Base-by-base conservation (phyloP, 176 grass and related monocot species). In the Oryza brachyantha region DNA sequence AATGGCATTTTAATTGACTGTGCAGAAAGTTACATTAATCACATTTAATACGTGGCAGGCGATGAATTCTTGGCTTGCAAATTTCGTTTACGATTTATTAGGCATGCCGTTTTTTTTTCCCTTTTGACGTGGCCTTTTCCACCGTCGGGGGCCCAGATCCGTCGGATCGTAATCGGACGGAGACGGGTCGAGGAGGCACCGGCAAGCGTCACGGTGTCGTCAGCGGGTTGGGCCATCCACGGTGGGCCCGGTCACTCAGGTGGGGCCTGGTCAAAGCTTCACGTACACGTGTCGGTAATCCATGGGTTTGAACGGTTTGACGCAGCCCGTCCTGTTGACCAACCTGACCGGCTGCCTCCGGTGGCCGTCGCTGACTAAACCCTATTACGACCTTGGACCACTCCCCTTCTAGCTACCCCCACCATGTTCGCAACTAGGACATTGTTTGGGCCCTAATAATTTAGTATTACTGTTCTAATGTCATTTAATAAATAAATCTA, bases 311-410 rank as follows among this genome's bases (percentile, higher is more conserved):
- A 82, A 90, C 85, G 24, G 66, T 69, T 85, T 76, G 83, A 88
- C 90, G 75, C 16, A 0, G 84, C 75, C 13, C 36, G 8, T 8
- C 10, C 13, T 34, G 63, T 57, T 66, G 86, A 75, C 81, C n/a
- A 54, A 61, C 28, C 66, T 79, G 66, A 88, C 91, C 73, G 72
- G 80, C 35, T 75, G 42, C 77, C n/a, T 8, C 84, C 74, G 62
- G 84, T 90, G 76, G 59, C 74, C 83, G 76, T 83, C 66, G 81
- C 84, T 90, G 91, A 87, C 84, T 90, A 60, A 77, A 46, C 32
- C 29, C 54, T 35, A 41, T 58, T 58, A 24, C 42, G 65, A 76
- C 77, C 71, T 79, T 84, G 64, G 76, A 38, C 57, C 43, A 26
- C 42, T 39, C 38, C 21, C 8, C 52, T 10, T 1, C 50, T n/a